Conservation (phyloP, 768 basidiomycete genomes). For the Kwoniella heveanensis region DNA sequence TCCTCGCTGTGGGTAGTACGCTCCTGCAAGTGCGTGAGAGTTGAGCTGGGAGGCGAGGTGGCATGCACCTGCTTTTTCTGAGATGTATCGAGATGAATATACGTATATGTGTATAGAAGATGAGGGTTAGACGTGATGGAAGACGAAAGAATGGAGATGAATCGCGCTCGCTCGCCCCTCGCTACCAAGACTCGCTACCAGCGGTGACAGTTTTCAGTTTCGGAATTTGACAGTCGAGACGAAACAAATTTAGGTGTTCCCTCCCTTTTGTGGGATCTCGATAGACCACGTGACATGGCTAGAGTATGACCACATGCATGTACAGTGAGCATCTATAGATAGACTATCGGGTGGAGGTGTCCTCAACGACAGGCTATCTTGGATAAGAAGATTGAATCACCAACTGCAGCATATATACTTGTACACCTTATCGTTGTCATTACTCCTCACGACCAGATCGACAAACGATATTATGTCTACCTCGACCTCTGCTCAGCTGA, state of each 20-base stretch:
- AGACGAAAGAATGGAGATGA: conserved; percentile 13
- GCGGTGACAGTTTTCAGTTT: background rate
- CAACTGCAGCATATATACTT: too few species aligned
- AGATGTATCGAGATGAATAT: background rate
- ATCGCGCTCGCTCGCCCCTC: too few species aligned
- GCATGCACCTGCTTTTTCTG: conserved; percentile 23
- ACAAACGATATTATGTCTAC: conserved; percentile 3
- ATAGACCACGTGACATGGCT: too few species aligned
- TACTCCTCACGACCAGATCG: too few species aligned
- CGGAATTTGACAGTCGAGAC: conserved; percentile 5
- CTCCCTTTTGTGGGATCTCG: too few species aligned
- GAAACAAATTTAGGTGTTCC: background rate
- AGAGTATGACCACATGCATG: too few species aligned
- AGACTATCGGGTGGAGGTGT: too few species aligned
- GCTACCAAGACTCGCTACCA: background rate
- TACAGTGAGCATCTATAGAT: too few species aligned
- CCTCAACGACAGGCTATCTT: too few species aligned
- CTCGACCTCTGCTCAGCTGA: conserved; percentile 5
- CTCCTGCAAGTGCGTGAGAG: background rate
- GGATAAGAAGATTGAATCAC: too few species aligned
- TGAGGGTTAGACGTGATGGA: background rate
- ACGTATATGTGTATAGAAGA: background rate
- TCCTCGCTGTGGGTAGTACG: background rate
- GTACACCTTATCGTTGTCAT: too few species aligned
- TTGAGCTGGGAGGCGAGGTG: conserved; percentile 17